These are phyloP conservation scores for Angomonas ambiguus DNA, from an alignment of 208 protist species.

Conservation along the genomic window DNA sequence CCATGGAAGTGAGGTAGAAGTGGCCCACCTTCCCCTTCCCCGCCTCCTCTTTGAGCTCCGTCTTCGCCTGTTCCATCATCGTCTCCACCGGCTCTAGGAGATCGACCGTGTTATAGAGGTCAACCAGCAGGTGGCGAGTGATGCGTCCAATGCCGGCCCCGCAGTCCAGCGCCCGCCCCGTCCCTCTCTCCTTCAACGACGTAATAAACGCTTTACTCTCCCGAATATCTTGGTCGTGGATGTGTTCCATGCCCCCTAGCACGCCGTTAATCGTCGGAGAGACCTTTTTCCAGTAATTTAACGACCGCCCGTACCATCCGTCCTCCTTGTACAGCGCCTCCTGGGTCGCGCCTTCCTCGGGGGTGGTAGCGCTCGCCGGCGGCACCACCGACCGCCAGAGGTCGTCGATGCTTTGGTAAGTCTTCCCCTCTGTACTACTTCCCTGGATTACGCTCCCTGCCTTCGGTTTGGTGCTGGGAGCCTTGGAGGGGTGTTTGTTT, in stretches of 20 bases:
- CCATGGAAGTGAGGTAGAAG: constrained; percentile 82
- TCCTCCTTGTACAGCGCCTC: constrained; percentile 63
- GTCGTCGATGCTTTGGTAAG: constrained; percentile 49
- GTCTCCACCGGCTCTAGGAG: constrained; percentile 82
- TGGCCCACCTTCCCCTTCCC: constrained; percentile 52
- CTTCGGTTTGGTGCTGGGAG: background rate
- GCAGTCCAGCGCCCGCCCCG: constrained; percentile 78
- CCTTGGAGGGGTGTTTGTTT: too few species aligned
- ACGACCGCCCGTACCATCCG: constrained; percentile 87
- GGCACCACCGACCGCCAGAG: constrained; percentile 76
- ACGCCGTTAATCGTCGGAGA: constrained; percentile 85
- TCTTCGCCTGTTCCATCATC: constrained; percentile 84
- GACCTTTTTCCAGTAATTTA: constrained; percentile 85
- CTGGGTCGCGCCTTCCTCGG: too few species aligned
- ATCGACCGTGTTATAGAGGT: constrained; percentile 68
- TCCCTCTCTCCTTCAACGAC: constrained; percentile 49
- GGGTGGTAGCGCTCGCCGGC: background rate
- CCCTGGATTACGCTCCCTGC: constrained; percentile 31
- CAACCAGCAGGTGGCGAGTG: constrained; percentile 60
- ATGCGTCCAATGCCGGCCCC: constrained; percentile 92
- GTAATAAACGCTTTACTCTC: constrained; percentile 62
- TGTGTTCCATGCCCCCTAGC: constrained; percentile 82
- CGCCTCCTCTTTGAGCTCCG: constrained; percentile 37
- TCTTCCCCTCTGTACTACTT: constrained; percentile 51
- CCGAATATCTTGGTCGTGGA: constrained; percentile 69